Percentiles rank a stretch among this genome's conserved stretches.
phyloP scores from a whole-genome alignment of 2,329 filamentous ascomycete species.

The Epichloe sp. region DNA sequence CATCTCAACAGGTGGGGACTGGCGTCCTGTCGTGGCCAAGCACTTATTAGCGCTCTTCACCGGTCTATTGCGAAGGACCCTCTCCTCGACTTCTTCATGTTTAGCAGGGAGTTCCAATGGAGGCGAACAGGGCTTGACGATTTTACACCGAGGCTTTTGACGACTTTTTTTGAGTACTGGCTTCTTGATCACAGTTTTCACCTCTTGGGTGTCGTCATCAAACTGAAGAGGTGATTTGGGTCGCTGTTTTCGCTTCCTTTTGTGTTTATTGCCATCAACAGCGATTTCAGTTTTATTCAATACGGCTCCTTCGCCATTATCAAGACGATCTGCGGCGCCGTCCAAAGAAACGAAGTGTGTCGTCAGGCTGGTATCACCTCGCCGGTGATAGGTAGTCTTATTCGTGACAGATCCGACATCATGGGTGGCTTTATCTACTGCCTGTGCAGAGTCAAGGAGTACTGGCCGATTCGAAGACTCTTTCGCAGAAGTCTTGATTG shows the following conservation, averaged over 20 bases:
- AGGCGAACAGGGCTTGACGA: not conserved
- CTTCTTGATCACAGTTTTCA: conserved; percentile 7
- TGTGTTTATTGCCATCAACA: not conserved
- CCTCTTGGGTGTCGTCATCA: conserved; percentile 16
- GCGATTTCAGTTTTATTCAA: not conserved
- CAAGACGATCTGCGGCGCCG: not conserved
- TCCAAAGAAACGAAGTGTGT: not conserved
- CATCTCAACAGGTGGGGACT: not conserved
- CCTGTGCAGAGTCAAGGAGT: not conserved
- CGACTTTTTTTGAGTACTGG: conserved; percentile 1
- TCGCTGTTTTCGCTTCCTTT: conserved; percentile 18
- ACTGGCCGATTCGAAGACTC: too few relatives aligned
- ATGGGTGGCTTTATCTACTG: not conserved
- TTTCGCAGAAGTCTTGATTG: not conserved
- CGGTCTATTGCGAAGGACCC: not conserved
- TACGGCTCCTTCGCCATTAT: not conserved
- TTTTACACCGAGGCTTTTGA: not conserved
- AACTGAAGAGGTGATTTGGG: conserved; percentile 22
- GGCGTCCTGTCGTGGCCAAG: not conserved
- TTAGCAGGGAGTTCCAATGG: not conserved
- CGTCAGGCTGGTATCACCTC: not conserved
- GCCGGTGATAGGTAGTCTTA: too few relatives aligned
- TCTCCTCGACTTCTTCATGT: not conserved
- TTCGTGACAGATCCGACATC: not conserved
- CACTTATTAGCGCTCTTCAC: not conserved